Conservation (phyloP, 139 green algal species). For the Pycnococcus provasolii region DNA sequence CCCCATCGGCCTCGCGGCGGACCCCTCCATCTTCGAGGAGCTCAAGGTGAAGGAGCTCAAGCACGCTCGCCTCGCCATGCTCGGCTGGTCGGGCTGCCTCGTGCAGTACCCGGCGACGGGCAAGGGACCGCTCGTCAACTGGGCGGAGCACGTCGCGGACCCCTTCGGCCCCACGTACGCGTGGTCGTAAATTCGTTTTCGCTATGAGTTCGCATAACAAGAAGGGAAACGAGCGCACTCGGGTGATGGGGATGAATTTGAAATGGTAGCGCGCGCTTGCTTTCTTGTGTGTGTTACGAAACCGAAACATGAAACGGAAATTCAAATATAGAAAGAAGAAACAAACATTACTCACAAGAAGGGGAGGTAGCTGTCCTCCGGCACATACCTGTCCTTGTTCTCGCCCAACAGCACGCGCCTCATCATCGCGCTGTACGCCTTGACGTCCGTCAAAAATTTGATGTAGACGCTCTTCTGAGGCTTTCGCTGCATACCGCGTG, state of each 20-base stretch:
- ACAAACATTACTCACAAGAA: too few species aligned
- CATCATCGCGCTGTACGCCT: conserved; percentile 8
- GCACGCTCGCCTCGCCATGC: conserved; percentile 87
- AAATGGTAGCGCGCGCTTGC: too few species aligned
- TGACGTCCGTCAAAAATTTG: conserved; percentile 14
- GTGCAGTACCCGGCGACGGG: conserved; percentile 11
- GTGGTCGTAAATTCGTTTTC: too few species aligned
- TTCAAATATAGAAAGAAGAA: too few species aligned
- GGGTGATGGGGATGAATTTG: too few species aligned
- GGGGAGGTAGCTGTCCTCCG: background rate
- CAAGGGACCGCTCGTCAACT: conserved; percentile 22
- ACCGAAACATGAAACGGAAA: too few species aligned
- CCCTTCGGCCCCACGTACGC: background rate
- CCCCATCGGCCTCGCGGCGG: conserved; percentile 75
- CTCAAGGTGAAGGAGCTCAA: conserved; percentile 98
- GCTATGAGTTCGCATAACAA: too few species aligned
- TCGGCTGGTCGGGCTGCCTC: conserved; percentile 3
- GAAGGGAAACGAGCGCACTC: too few species aligned
- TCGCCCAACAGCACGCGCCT: background rate
- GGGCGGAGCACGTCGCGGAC: background rate
- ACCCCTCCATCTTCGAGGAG: conserved; percentile 76
- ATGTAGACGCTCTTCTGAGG: conserved; percentile 7
- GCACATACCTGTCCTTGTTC: conserved; percentile 19
- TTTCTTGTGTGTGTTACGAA: too few species aligned
- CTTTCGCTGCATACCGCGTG: background rate